These are phyloP conservation scores for Isatis tinctoria DNA, from an alignment of 345 rosid species.

Conservation along the genomic window DNA sequence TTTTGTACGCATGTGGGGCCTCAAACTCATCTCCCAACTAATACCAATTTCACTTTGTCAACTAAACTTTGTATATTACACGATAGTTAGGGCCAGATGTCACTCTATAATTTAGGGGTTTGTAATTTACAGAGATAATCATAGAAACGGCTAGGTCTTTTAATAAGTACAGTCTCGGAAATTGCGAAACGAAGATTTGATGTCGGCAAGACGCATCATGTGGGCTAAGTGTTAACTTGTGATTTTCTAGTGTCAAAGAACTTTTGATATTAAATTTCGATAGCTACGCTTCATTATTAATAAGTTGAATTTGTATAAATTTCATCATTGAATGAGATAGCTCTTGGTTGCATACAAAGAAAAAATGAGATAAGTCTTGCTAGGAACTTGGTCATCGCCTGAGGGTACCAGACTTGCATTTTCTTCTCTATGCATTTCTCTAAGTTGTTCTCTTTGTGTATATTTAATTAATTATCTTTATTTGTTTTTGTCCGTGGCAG, in stretches of 20 bases:
- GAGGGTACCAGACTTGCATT: not conserved
- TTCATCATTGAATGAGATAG: not conserved
- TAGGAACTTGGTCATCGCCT: not conserved
- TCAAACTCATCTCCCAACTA: slow-evolving; percentile 29
- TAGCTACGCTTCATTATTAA: slow-evolving; percentile 13
- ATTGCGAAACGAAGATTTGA: slow-evolving; percentile 15
- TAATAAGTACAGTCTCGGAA: slow-evolving; percentile 6
- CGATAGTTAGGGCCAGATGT: slow-evolving; percentile 13
- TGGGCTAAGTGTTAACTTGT: slow-evolving; percentile 14
- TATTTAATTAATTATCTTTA: not conserved
- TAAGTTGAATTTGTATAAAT: not conserved
- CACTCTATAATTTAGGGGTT: not conserved
- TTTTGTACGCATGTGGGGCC: slow-evolving; percentile 17
- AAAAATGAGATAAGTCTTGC: not conserved
- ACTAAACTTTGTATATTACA: slow-evolving; percentile 4
- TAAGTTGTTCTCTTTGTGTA: not conserved
- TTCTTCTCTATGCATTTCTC: not conserved
- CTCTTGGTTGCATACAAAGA: not conserved
- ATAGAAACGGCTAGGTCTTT: not conserved
- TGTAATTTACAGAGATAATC: not conserved
- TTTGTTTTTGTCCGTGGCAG: not conserved
- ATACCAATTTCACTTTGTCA: slow-evolving; percentile 12
- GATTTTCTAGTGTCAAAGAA: slow-evolving; percentile 17
- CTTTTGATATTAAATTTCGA: slow-evolving; percentile 30
- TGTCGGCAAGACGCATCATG: slow-evolving; percentile 25